These are phyloP conservation scores for Candida xiaguanensis DNA, from an alignment of 805 yeast species.

Conservation along the genomic window DNA sequence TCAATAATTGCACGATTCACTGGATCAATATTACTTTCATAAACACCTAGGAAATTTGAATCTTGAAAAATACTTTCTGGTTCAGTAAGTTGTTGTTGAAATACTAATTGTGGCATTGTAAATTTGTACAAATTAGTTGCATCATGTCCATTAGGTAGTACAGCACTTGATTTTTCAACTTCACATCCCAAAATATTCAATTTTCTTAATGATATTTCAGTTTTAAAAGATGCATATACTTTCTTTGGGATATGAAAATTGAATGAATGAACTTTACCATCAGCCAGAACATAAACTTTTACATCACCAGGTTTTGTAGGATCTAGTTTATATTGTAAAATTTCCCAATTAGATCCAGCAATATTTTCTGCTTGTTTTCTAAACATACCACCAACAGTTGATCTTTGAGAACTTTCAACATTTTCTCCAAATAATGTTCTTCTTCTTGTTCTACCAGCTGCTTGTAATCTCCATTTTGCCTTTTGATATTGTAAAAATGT, in stretches of 20 bases:
- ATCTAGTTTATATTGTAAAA: conserved; percentile 64
- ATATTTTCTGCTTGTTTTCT: conserved; percentile 75
- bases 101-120: conserved; percentile 65
- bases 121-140: conserved; percentile 54
- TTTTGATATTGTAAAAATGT: conserved; percentile 74
- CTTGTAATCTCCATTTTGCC: conserved; percentile 81
- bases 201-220: conserved; percentile 37
- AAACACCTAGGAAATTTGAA: conserved; percentile 61
- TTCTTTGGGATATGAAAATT: conserved; percentile 71
- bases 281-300: conserved; percentile 65
- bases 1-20: conserved; percentile 74
- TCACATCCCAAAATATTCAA: conserved; percentile 41
- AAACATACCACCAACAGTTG: conserved; percentile 64
- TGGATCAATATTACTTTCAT: conserved; percentile 68
- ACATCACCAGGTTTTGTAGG: conserved; percentile 65
- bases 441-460: conserved; percentile 68
- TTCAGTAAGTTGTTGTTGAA: conserved; percentile 49
- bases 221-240: conserved; percentile 63
- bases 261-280: conserved; percentile 69
- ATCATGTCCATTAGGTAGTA: conserved; percentile 67
- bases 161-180: conserved; percentile 55
- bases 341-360: conserved; percentile 80
- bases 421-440: conserved; percentile 73
- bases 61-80: conserved; percentile 63
- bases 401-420: conserved; percentile 48